phyloP scores from a whole-genome alignment of 345 rosid species.

The Populus nigra region DNA sequence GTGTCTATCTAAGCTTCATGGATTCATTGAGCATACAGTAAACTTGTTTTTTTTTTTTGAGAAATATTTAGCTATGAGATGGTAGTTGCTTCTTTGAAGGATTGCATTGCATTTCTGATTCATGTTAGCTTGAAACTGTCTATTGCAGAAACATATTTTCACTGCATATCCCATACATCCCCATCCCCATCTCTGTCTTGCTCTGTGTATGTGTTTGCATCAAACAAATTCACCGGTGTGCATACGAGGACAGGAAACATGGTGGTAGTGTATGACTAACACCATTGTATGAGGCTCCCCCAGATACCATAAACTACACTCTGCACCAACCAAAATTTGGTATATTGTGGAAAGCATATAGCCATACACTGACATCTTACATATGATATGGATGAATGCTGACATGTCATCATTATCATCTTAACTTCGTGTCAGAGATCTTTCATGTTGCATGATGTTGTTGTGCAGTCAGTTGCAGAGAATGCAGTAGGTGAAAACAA shows the following conservation, averaged over 20 bases:
- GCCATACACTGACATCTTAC: not conserved
- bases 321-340: not conserved
- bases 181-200: not conserved
- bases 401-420: not conserved
- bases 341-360: not conserved
- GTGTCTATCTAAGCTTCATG: conserved; percentile 7
- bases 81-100: not conserved
- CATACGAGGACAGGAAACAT: not conserved
- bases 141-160: not conserved
- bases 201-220: not conserved
- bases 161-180: no score
- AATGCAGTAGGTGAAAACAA: not conserved
- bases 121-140: not conserved
- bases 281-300: not conserved
- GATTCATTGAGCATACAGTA: not conserved
- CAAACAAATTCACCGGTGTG: not conserved
- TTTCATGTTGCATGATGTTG: not conserved
- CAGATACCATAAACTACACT: not conserved
- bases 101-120: not conserved
- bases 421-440: not conserved
- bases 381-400: not conserved
- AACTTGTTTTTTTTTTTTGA: not conserved
- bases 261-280: not conserved
- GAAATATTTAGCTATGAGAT: not conserved
- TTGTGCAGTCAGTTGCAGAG: not conserved